phyloP scores from a whole-genome alignment of 441 rosid genomes.

The Populus tomentosa region DNA sequence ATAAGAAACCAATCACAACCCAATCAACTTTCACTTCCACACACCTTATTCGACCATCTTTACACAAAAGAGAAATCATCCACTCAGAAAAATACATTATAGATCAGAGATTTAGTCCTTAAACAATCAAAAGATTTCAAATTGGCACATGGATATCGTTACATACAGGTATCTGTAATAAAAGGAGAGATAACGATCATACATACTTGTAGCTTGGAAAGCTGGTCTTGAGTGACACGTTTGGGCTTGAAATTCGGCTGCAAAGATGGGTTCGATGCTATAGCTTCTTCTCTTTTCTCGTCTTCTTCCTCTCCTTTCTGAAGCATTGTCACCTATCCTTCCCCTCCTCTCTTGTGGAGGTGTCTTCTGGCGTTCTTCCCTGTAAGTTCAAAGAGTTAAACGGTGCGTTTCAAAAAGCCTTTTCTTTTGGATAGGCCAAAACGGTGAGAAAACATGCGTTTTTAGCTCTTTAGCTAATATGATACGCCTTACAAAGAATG shows the following conservation, averaged over 20 bases:
- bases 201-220: slow-evolving; percentile 63
- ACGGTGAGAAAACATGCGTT: neutral
- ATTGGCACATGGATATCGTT: neutral
- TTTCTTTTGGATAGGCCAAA: neutral
- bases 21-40: neutral
- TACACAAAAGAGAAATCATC: neutral
- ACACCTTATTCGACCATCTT: neutral
- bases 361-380: neutral
- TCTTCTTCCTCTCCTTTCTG: slow-evolving; percentile 30
- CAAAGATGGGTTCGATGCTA: slow-evolving; percentile 46
- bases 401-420: neutral
- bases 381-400: neutral
- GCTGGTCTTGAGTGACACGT: slow-evolving; percentile 47
- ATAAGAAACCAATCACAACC: neutral
- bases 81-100: neutral
- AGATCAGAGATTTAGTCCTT: neutral
- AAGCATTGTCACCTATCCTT: neutral
- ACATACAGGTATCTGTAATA: neutral
- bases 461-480: neutral
- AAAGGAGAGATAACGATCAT: neutral
- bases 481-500: neutral
- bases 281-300: slow-evolving; percentile 49
- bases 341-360: neutral
- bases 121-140: neutral
- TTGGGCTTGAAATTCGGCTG: slow-evolving; percentile 48